Base-by-base conservation (phyloP, 139 green algal species). In the Chloropicon primus region DNA sequence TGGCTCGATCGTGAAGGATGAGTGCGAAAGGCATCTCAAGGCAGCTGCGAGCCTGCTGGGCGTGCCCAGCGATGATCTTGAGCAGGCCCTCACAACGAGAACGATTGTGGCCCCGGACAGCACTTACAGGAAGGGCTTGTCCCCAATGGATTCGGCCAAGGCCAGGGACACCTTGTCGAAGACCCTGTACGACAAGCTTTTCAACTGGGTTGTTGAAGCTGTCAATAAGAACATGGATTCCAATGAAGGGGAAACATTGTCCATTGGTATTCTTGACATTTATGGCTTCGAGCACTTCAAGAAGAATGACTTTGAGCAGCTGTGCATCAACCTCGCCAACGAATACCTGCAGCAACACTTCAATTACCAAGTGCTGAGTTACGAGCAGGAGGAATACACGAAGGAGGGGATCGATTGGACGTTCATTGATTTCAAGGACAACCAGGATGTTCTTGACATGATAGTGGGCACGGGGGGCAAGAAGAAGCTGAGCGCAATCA, bases 41-140 rank as follows among this genome's bases (percentile, higher is more conserved):
- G 73, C 74, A 23, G 77, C 72, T 3, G 80, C 80, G 0, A n/a
- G 54, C 26, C 25, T 84, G n/a, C 26, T 98, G 78, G 91, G 90
- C 23, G 88, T 95, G 24, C 75, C 88, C 24, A 76, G 77, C 22
- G 86, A 92, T 75, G 41, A 62, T 62, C 5, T 22, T 62, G 21
- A 71, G 27, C 27, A n/a, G 74, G 26, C 24, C 22, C 23, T 29
- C 73, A 27, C 73, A 24, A 27, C 23, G 23, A 78, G 28, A 24
- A 25, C 22, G 23, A 78, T 26, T 21, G 23, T 24, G 10, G 25
- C 22, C 5, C 27, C n/a, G 24, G 71, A 74, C 24, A 26, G 17
- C 71, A 26, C 3, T 10, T 82, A 73, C 75, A 27, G 41, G 77
- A 88, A 84, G 92, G 2, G 82, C 89, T 22, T 29, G 24, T n/a